These are phyloP conservation scores for Botrytis deweyae DNA, from an alignment of 2,329 filamentous ascomycete genomes.

Conservation along the genomic window DNA sequence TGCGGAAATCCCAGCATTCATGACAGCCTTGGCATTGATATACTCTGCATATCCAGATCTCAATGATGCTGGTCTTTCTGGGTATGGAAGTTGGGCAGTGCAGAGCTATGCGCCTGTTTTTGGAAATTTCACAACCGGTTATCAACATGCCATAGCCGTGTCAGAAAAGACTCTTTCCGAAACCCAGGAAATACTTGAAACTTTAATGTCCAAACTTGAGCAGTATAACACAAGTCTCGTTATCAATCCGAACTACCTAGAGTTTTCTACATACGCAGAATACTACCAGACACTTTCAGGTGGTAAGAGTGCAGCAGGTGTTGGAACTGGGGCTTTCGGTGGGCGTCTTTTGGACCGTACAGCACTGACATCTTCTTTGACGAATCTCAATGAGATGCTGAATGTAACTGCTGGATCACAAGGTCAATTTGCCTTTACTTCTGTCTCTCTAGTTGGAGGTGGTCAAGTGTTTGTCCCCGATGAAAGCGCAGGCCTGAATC, in stretches of 20 bases:
- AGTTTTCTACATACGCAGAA: conserved; percentile 33
- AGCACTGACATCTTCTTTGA: conserved; percentile 28
- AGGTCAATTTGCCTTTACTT: conserved; percentile 32
- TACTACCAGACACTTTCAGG: conserved; percentile 38
- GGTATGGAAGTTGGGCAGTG: conserved; percentile 37
- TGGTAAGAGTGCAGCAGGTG: conserved; percentile 27
- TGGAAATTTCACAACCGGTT: conserved; percentile 35
- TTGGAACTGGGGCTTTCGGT: conserved; percentile 30
- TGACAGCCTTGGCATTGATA: conserved; percentile 37
- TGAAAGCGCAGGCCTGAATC: conserved; percentile 36
- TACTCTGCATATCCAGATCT: conserved; percentile 40
- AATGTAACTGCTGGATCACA: conserved; percentile 35
- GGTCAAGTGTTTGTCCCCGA: conserved; percentile 38
- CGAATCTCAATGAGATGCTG: conserved; percentile 31
- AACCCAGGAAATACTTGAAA: conserved; percentile 26
- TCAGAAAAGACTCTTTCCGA: conserved; percentile 35
- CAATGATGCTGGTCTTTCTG: conserved; percentile 37
- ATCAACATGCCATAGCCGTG: conserved; percentile 37
- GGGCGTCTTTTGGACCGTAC: conserved; percentile 37
- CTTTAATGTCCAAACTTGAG: conserved; percentile 11
- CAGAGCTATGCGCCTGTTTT: conserved; percentile 33
- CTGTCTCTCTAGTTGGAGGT: conserved; percentile 37
- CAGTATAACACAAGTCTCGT: conserved; percentile 18
- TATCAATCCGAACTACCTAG: conserved; percentile 25
- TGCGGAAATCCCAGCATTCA: conserved; percentile 34